These are phyloP conservation scores for Amanita pallidorosea DNA, from an alignment of 768 basidiomycete genomes.

Conservation along the genomic window DNA sequence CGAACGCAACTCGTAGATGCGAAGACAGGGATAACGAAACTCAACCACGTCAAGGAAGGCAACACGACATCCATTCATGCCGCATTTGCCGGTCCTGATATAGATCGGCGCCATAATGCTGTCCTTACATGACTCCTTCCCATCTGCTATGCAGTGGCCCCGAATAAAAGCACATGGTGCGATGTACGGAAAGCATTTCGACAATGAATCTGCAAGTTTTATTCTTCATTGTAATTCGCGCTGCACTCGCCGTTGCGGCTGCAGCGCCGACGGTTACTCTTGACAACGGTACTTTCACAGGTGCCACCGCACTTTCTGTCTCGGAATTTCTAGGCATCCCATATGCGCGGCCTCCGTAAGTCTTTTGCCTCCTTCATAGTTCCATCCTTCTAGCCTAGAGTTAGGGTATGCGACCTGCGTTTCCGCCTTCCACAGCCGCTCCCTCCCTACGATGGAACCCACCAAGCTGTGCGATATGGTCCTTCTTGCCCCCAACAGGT, in stretches of 20 bases:
- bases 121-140: too few relatives aligned
- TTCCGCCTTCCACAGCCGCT: conserved; percentile 31
- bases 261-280: neutral
- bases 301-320: conserved; percentile 11
- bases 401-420: conserved; percentile 27
- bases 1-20: too few relatives aligned
- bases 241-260: neutral
- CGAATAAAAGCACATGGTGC: too few relatives aligned
- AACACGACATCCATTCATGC: too few relatives aligned
- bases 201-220: too few relatives aligned
- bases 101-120: too few relatives aligned
- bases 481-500: conserved; percentile 36
- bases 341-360: conserved; percentile 40
- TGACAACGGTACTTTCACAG: conserved; percentile 7
- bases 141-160: too few relatives aligned
- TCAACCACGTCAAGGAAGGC: too few relatives aligned
- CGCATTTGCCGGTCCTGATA: too few relatives aligned
- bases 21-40: too few relatives aligned
- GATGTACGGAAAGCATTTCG: too few relatives aligned
- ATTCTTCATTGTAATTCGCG: too few relatives aligned
- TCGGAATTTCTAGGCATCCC: conserved; percentile 38
- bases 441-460: conserved; percentile 23
- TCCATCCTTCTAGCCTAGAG: neutral
- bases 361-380: neutral
- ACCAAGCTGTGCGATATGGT: conserved; percentile 29